These are phyloP conservation scores for Fraxinus quadrangulata DNA, from an alignment of 257 asterid species.

Conservation along the genomic window DNA sequence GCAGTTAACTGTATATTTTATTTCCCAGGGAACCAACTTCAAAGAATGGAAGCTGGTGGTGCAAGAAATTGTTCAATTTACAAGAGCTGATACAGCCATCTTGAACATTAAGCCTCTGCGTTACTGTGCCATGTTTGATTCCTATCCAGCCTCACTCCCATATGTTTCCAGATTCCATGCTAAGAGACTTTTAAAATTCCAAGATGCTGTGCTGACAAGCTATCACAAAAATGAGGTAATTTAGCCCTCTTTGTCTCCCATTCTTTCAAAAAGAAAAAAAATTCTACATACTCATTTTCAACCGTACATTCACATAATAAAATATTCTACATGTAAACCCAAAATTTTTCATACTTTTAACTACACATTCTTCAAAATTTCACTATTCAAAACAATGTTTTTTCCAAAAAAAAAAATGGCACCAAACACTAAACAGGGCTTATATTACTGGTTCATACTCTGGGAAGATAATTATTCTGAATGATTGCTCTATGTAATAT, in stretches of 20 bases:
- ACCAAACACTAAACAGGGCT: too few relatives aligned
- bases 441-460: neutral
- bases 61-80: conserved; percentile 81
- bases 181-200: conserved; percentile 83
- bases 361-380: too few relatives aligned
- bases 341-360: too few relatives aligned
- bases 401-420: too few relatives aligned
- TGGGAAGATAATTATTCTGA: conserved; percentile 20
- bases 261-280: too few relatives aligned
- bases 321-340: too few relatives aligned
- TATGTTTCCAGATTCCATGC: conserved; percentile 90
- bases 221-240: conserved; percentile 88
- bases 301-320: too few relatives aligned
- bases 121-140: conserved; percentile 68
- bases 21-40: conserved; percentile 81
- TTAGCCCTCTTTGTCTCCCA: neutral
- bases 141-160: conserved; percentile 78
- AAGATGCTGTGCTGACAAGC: conserved; percentile 85
- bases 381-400: too few relatives aligned
- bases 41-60: conserved; percentile 95
- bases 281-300: too few relatives aligned
- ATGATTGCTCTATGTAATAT: conserved; percentile 14
- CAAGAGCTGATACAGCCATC: conserved; percentile 56
- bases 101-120: conserved; percentile 72
- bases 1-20: conserved; percentile 37